Evolutionary conservation across 768 basidiomycete species (phyloP).

Genomic region (Serendipita indica): DNA sequence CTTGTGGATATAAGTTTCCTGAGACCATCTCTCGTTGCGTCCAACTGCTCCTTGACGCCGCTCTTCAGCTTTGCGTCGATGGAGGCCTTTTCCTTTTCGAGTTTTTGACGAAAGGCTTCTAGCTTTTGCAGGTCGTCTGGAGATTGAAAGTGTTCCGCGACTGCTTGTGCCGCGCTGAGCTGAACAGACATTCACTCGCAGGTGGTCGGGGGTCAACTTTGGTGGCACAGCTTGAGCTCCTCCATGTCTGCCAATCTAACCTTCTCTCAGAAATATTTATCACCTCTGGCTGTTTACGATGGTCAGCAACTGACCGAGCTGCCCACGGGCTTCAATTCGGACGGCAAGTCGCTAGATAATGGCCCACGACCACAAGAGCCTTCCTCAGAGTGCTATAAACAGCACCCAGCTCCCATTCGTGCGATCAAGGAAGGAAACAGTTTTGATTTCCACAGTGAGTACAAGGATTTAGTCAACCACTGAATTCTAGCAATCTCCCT

Average conservation of each 20-base stretch:
- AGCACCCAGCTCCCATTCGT: conserved; percentile 41
- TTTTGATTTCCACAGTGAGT: conserved; percentile 61
- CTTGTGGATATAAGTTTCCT: conserved; percentile 65
- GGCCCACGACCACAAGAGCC: conserved; percentile 23
- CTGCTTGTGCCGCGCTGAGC: conserved; percentile 51
- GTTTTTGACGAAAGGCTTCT: conserved; percentile 75
- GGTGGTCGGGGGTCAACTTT: neutral
- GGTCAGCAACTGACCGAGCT: conserved; percentile 16
- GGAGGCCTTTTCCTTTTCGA: conserved; percentile 92
- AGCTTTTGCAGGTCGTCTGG: conserved; percentile 90
- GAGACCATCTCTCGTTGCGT: conserved; percentile 77
- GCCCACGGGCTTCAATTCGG: conserved; percentile 32
- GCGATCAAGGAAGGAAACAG: conserved; percentile 33
- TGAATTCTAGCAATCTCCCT: neutral
- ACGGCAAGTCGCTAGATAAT: conserved; percentile 44
- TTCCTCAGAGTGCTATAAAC: conserved; percentile 37
- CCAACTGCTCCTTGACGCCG: conserved; percentile 85
- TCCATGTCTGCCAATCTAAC: neutral
- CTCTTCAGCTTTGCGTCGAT: conserved; percentile 81
- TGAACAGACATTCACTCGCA: conserved; percentile 14
- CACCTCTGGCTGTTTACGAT: neutral
- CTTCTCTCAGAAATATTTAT: neutral
- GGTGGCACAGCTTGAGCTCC: neutral
- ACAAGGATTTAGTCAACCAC: neutral
- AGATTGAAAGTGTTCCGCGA: conserved; percentile 81